Evolutionary conservation across 176 grass and related monocot species (phyloP).

Genomic region (Cenchrus purpureus): DNA sequence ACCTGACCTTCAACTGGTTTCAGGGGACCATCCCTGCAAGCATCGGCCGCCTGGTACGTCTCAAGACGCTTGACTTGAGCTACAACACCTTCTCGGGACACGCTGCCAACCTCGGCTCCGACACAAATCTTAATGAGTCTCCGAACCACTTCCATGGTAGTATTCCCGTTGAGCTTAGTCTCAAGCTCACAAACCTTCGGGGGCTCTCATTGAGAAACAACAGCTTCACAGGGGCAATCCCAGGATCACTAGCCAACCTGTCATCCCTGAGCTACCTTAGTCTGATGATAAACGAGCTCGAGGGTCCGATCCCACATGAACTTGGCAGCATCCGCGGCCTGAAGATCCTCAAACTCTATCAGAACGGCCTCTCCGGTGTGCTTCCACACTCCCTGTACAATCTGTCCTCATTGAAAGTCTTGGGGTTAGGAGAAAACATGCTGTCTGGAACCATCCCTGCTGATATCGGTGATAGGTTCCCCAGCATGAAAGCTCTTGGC

Average conservation of each 20-base stretch:
- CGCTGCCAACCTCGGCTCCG: conserved; percentile 37
- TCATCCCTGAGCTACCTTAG: neutral
- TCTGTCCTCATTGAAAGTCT: neutral
- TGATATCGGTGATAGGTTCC: neutral
- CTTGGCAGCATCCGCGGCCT: neutral
- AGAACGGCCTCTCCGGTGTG: conserved; percentile 5
- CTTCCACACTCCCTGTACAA: conserved; percentile 9
- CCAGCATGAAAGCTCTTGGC: neutral
- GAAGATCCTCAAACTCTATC: neutral
- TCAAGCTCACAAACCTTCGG: neutral
- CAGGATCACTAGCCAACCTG: conserved; percentile 15
- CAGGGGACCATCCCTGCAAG: neutral
- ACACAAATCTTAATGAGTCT: no score
- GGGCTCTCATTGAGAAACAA: neutral
- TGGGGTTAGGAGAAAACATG: neutral
- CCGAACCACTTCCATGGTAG: no score
- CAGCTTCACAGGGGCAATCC: conserved; percentile 16
- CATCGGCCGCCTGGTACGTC: neutral
- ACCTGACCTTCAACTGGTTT: conserved; percentile 41
- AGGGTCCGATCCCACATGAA: neutral
- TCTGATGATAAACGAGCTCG: neutral
- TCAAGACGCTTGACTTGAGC: conserved; percentile 12
- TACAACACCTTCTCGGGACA: conserved; percentile 2
- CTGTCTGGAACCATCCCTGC: conserved; percentile 2
- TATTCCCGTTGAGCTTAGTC: neutral